These are phyloP conservation scores for Hypoxylon trugodes DNA, from an alignment of 495 filamentous ascomycete genomes.

Conservation along the genomic window DNA sequence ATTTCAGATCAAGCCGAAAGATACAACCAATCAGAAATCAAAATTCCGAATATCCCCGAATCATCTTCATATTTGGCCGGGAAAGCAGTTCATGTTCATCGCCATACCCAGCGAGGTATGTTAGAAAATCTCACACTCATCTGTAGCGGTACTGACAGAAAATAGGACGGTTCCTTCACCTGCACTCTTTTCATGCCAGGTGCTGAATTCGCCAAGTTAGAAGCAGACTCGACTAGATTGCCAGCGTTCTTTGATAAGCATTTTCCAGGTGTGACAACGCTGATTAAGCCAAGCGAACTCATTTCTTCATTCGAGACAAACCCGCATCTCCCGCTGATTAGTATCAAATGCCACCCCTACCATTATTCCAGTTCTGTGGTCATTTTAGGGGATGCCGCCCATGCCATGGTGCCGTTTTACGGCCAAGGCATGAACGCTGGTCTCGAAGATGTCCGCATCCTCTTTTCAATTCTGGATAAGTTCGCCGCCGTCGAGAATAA, in stretches of 20 bases:
- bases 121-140: background rate
- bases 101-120: constrained; percentile 81
- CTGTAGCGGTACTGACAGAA: constrained; percentile 5
- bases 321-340: constrained; percentile 90
- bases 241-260: constrained; percentile 76
- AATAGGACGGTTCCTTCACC: constrained; percentile 86
- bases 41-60: constrained; percentile 84
- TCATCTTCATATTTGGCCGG: constrained; percentile 98
- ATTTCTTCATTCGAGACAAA: constrained; percentile 75
- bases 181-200: constrained; percentile 91
- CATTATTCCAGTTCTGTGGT: constrained; percentile 80
- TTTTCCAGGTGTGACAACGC: constrained; percentile 88
- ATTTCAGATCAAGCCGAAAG: constrained; percentile 73
- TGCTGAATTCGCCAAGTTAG: constrained; percentile 64
- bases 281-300: constrained; percentile 76
- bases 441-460: constrained; percentile 82
- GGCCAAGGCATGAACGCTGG: constrained; percentile 90
- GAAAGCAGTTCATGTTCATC: constrained; percentile 94
- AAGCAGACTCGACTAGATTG: constrained; percentile 62
- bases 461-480: constrained; percentile 77
- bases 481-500: constrained; percentile 54
- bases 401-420: constrained; percentile 98
- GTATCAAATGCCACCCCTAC: constrained; percentile 88
- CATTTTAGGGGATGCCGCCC: constrained; percentile 92
- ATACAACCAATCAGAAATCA: constrained; percentile 53